Base-by-base conservation (phyloP, 1,284 basidiomycete genomes). In the Apiotrichum mycotoxinovorans region DNA sequence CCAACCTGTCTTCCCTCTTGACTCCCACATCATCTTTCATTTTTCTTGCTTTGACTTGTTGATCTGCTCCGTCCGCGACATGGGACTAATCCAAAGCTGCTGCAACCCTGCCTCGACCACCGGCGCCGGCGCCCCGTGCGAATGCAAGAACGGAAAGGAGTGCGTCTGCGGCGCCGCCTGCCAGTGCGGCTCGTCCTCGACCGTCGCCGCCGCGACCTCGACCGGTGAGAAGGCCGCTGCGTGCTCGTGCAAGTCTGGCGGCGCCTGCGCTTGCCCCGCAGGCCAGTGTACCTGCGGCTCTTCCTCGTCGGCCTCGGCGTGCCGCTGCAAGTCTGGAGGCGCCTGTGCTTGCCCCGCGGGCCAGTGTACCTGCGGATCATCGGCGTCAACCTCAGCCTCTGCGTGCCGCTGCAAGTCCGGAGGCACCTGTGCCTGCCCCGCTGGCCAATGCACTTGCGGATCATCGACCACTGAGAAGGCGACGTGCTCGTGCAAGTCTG, bases 21-120 rank as follows among this genome's bases (percentile, higher is more conserved):
- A 8, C 44, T 33, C 44, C 20, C 27, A 33, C 15, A 14, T 2
- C n/a, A n/a, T n/a, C n/a, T n/a, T n/a, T n/a, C n/a, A n/a, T n/a
- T n/a, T n/a, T n/a, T n/a, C n/a, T n/a, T n/a, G n/a, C n/a, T n/a
- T n/a, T n/a, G n/a, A n/a, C n/a, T n/a, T n/a, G n/a, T n/a, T n/a
- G n/a, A n/a, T n/a, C n/a, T n/a, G n/a, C n/a, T n/a, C n/a, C 14
- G 14, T 26, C 27, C 18, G 10, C 7, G 18, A 5, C 30, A 48
- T 48, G 46, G 46, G 46, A 23, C 46, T 48, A 20, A 48, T 48
- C 33, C 46, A 48, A 48, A 48, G 46, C 46, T 48, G 46, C 46
- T 35, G 33, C 46, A 48, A 48, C 46, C 46, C 46, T 18, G 22
- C 33, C 33, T 7, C 7, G 23, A 17, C 33, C 25, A 26, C 42